Evolutionary conservation across 805 yeast genomes (phyloP), one percentile per base, ranked within the genome.

Genomic region (Kluyveromyces aestuarii): DNA sequence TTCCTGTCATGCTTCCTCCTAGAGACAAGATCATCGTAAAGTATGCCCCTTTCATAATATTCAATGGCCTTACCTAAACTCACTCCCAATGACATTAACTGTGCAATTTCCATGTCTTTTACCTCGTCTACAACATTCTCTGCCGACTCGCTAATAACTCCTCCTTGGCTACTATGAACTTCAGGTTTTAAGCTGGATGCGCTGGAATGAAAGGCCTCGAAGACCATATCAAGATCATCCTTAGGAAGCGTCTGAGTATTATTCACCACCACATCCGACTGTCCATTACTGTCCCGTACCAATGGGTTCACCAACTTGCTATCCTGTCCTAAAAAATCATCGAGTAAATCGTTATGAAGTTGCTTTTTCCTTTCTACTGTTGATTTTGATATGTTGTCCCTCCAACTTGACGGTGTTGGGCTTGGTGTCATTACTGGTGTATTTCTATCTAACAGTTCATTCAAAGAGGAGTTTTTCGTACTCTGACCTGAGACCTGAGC

Each of bases 61-160:
- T 45, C n/a, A 6, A 37, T 40, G 13, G 69, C 63, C 43, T 54
- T 47, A 3, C 58, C 58, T 13, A 61, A 52, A 2, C 59, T 43
- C 6, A 57, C 41, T 3, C 61, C 66, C 41, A 64, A 49, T 0
- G 69, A 64, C 69, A 64, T 64, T 42, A 64, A 45, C 45, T 52
- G 56, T 1, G 69, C 68, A 10, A 64, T 55, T 48, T 64, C 68
- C 67, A 63, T 62, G 50, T 64, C 69, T 45, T 52, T 60, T 2
- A 62, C 62, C 45, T 64, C 68, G 48, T 64, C 68, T 3, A 62
- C 61, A 6, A 60, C 46, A 18, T 37, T 19, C 27, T 42, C 52
- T 16, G 38, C 50, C 50, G 13, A 41, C 25, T 17, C 53, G 36
- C 14, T 25, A 17, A 37, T 42, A 5, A 16, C 37, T 27, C 21